Base-by-base conservation (phyloP, 345 rosid species). In the Kernera saxatilis region DNA sequence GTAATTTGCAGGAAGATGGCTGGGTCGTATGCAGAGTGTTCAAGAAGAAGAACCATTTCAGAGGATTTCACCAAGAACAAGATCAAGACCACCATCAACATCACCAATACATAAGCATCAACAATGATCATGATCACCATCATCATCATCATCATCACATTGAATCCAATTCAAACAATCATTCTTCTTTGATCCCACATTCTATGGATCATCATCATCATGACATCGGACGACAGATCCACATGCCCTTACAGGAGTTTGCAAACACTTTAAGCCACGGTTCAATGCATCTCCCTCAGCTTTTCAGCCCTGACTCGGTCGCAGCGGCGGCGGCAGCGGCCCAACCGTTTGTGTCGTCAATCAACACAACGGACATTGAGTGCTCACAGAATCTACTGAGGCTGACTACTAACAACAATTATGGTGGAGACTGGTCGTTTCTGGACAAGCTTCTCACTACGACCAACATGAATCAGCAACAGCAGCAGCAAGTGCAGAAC, bases 1-100 rank as follows among this genome's bases (percentile, higher is more conserved):
- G 48, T 48, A 3, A 48, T 37, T 67, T 41, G 69, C 86, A 91
- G 93, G 97, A 91, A 77, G 97, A 88, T 56, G 97, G 97, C 6
- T 91, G 97, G 97, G 97, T 91, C 35, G 97, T 91, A 21, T 91
- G 97, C 69, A 80, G 95, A 82, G 92, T 91, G 39, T 88, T 91
- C 80, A 88, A 84, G 85, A 91, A 91, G 77, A 91, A 87, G 82
- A 87, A 81, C 35, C 84, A 83, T 46, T 81, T 51, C 54, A 84
- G 88, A 82, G 87, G 85, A 21, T 86, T 79, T 74, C 81, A 77
- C 33, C 73, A 79, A 62, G 88, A 83, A 46, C 70, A 55, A 25
- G 81, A 81, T 17, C 85, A 82, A 63, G 81, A 80, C 50, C 70
- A 86, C 22, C 68, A 73, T 43, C 70, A 68, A 21, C 41, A 61